These are phyloP conservation scores for Colletotrichum lini DNA, from an alignment of 2,329 filamentous ascomycete species.

Conservation along the genomic window DNA sequence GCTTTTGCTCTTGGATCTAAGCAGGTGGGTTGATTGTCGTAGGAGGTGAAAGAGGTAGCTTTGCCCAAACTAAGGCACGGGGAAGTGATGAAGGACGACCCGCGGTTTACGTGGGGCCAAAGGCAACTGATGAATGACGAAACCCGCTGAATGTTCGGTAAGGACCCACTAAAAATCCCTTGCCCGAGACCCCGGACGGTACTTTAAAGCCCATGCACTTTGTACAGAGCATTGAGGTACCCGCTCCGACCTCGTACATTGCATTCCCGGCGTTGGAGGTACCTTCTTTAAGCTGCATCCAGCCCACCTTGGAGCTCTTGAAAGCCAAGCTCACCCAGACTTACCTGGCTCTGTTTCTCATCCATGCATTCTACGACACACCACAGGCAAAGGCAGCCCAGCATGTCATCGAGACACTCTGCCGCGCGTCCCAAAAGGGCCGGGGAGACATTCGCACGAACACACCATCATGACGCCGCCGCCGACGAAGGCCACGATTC, in stretches of 20 bases:
- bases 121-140: constrained; percentile 45
- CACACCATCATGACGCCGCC: constrained; percentile 73
- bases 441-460: constrained; percentile 84
- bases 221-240: constrained; percentile 10
- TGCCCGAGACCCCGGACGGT: constrained; percentile 24
- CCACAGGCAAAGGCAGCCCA: not conserved
- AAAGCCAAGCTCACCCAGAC: constrained; percentile 25
- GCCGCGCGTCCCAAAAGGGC: constrained; percentile 86
- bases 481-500: constrained; percentile 61
- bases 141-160: constrained; percentile 34
- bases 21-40: constrained; percentile 4
- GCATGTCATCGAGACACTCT: constrained; percentile 71
- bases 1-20: constrained; percentile 6
- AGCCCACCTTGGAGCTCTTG: constrained; percentile 29
- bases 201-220: constrained; percentile 34
- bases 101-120: constrained; percentile 38
- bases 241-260: not conserved
- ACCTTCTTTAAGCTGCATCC: constrained; percentile 27
- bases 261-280: constrained; percentile 17
- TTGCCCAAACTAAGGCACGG: constrained; percentile 8
- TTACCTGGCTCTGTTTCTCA: constrained; percentile 16
- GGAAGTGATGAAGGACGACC: constrained; percentile 23
- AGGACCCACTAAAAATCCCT: constrained; percentile 28
- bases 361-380: not conserved
- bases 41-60: constrained; percentile 23